A percentile compares a stretch with the other conserved stretches of the same genome.
phyloP scores from a whole-genome alignment of 2,329 filamentous ascomycete genomes.

The Cytospora leucostoma region DNA sequence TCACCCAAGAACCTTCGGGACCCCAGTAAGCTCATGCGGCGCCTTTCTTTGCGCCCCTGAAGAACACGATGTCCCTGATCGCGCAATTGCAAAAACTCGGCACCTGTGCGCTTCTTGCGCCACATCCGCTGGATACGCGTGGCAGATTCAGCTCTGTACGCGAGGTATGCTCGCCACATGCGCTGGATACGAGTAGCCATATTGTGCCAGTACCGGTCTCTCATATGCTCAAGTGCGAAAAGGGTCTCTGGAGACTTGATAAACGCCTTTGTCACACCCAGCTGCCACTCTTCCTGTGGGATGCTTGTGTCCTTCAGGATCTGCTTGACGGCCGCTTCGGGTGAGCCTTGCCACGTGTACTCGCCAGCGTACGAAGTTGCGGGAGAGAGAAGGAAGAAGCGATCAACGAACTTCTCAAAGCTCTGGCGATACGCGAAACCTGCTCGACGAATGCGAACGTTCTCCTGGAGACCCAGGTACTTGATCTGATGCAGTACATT shows the following conservation, averaged over 20 bases:
- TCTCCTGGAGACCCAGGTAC: constrained; percentile 98
- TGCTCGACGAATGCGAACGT: constrained; percentile 93
- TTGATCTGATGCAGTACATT: constrained; percentile 99
- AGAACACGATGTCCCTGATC: constrained; percentile 85
- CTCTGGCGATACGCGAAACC: constrained; percentile 97
- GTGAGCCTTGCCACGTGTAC: constrained; percentile 91
- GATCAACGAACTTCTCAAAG: constrained; percentile 97
- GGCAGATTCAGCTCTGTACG: constrained; percentile 89
- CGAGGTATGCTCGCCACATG: constrained; percentile 94
- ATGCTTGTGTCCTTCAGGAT: constrained; percentile 97
- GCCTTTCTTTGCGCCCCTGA: constrained; percentile 82
- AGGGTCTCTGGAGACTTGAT: constrained; percentile 97
- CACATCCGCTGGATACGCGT: constrained; percentile 94
- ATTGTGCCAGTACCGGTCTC: constrained; percentile 98
- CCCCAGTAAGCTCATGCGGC: constrained; percentile 87
- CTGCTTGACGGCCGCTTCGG: constrained; percentile 83
- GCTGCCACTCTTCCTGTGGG: constrained; percentile 91
- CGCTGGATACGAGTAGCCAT: constrained; percentile 98
- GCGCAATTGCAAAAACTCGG: constrained; percentile 84
- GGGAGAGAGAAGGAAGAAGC: constrained; percentile 92
- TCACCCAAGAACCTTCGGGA: constrained; percentile 92
- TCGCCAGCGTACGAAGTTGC: constrained; percentile 96
- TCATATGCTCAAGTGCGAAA: constrained; percentile 96
- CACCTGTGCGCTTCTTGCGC: constrained; percentile 87
- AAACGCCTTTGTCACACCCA: constrained; percentile 95